These are phyloP conservation scores for Tetradesmus obliquus DNA, from an alignment of 139 green algal species.

Conservation along the genomic window DNA sequence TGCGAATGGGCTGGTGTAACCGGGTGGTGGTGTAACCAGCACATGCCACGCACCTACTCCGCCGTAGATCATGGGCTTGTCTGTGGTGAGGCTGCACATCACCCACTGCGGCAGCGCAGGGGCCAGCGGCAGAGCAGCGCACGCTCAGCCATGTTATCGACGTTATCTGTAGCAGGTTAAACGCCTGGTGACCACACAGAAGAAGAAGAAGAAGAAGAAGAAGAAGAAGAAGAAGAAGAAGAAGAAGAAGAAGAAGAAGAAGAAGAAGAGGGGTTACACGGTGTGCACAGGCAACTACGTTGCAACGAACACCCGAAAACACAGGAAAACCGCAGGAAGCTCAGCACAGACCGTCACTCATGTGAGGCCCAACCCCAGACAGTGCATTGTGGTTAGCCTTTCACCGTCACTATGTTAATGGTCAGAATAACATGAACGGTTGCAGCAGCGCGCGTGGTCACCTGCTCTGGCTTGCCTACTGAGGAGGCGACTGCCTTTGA, in stretches of 20 bases:
- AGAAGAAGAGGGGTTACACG: too few relatives aligned
- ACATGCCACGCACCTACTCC: background rate
- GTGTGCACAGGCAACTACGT: background rate
- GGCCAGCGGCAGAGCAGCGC: background rate
- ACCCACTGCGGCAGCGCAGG: conserved; percentile 57
- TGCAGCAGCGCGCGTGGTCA: background rate
- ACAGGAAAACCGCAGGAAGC: too few relatives aligned
- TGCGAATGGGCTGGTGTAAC: too few relatives aligned
- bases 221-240: too few relatives aligned
- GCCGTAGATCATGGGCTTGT: conserved; percentile 52
- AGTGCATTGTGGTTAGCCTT: background rate
- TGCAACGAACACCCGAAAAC: background rate
- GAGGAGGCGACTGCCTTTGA: conserved; percentile 53
- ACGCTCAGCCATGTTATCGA: too few relatives aligned
- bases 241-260: too few relatives aligned
- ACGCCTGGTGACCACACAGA: too few relatives aligned
- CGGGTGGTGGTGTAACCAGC: background rate
- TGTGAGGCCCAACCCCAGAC: too few relatives aligned
- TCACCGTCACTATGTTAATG: background rate
- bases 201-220: too few relatives aligned
- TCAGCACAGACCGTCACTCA: too few relatives aligned
- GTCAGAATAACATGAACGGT: background rate
- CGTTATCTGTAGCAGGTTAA: too few relatives aligned
- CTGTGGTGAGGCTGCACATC: conserved; percentile 56
- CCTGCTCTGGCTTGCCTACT: conserved; percentile 69